Evolutionary conservation across 208 protist genomes (phyloP).

Genomic region (Leptomonas pyrrhocoris): DNA sequence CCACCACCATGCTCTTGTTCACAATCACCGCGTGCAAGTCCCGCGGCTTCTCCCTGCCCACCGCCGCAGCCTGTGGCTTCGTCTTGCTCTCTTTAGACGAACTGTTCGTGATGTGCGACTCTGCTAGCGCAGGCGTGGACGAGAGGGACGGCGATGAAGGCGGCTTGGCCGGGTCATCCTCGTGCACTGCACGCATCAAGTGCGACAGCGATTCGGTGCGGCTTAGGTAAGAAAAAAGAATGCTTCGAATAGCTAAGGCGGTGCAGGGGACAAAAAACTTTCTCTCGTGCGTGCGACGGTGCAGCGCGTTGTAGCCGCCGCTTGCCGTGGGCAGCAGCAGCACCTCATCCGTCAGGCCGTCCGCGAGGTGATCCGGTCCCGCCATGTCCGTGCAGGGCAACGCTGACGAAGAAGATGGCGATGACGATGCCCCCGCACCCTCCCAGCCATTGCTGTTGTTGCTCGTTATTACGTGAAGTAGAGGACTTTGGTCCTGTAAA

Average conservation of each 20-base stretch:
- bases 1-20: conserved; percentile 94
- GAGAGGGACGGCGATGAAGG: not conserved
- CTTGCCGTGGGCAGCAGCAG: conserved; percentile 20
- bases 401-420: not conserved
- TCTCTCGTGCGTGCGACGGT: conserved; percentile 47
- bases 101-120: not conserved
- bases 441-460: not conserved
- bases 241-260: conserved; percentile 55
- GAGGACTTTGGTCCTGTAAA: conserved; percentile 63
- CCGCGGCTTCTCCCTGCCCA: conserved; percentile 4
- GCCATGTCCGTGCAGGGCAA: not conserved
- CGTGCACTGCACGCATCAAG: not conserved
- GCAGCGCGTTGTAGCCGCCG: conserved; percentile 28
- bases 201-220: conserved; percentile 21
- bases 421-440: no score
- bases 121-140: not conserved
- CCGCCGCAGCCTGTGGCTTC: no score
- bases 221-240: conserved; percentile 65
- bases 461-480: conserved; percentile 3
- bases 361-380: not conserved
- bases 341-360: conserved; percentile 16
- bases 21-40: conserved; percentile 91
- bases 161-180: not conserved
- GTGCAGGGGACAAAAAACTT: conserved; percentile 72
- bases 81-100: no score